A percentile compares a stretch with the other conserved stretches of the same genome.
phyloP scores from a whole-genome alignment of 2,329 filamentous ascomycete genomes.

The Metarhizium anisopliae region DNA sequence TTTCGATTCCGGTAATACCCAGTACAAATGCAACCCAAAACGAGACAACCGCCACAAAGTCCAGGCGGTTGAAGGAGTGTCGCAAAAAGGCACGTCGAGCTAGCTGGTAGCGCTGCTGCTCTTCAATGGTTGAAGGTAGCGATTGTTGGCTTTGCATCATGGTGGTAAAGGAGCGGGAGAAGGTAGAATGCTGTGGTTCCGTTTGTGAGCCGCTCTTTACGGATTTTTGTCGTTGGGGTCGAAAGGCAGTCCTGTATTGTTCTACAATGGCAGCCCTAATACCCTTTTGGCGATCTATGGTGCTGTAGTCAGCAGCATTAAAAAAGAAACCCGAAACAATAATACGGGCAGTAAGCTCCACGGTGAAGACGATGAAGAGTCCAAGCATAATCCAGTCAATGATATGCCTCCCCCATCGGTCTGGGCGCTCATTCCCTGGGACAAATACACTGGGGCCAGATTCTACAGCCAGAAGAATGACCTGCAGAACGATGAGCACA shows the following conservation, averaged over 20 bases:
- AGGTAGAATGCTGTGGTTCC: conserved; percentile 49
- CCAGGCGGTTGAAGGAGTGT: conserved; percentile 90
- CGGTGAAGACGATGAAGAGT: conserved; percentile 82
- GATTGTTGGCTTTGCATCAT: conserved; percentile 55
- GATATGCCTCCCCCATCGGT: conserved; percentile 55
- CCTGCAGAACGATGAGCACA: conserved; percentile 78
- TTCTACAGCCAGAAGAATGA: conserved; percentile 80
- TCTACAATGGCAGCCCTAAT: conserved; percentile 64
- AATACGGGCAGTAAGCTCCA: conserved; percentile 74
- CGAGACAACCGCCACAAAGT: conserved; percentile 88
- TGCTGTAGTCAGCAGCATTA: conserved; percentile 88
- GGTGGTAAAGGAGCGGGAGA: conserved; percentile 72
- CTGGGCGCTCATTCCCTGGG: conserved; percentile 48
- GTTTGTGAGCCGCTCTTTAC: conserved; percentile 43
- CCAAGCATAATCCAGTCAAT: conserved; percentile 75
- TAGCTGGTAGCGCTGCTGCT: conserved; percentile 76
- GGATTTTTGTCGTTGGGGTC: conserved; percentile 67
- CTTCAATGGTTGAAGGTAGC: conserved; percentile 54
- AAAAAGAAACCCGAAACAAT: conserved; percentile 90
- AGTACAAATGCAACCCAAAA: conserved; percentile 89
- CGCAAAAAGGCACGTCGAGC: conserved; percentile 87
- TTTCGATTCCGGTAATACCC: conserved; percentile 60
- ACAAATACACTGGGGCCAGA: conserved; percentile 62
- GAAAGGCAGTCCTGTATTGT: conserved; percentile 71
- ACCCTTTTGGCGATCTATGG: conserved; percentile 70